Evolutionary conservation across 2,329 filamentous ascomycete species (phyloP).

Genomic region (Laburnicola sp.): DNA sequence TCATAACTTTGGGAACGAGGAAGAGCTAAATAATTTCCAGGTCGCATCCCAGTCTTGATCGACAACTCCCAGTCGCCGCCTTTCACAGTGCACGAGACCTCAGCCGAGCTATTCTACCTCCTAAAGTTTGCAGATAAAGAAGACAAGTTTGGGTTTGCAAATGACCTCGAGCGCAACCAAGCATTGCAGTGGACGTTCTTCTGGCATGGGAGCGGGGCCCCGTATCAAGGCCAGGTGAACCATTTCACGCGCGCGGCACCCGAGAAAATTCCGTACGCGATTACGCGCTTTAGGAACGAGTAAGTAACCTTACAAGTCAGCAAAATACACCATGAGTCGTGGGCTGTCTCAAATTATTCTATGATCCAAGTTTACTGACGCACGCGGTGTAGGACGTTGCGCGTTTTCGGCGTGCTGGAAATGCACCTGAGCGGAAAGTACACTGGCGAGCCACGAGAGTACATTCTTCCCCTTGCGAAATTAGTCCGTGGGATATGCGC

Average conservation of each 20-base stretch:
- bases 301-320: background rate
- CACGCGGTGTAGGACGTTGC: constrained; percentile 47
- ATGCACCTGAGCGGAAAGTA: constrained; percentile 58
- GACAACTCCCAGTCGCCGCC: constrained; percentile 62
- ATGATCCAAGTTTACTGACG: no score
- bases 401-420: constrained; percentile 60
- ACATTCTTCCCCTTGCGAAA: constrained; percentile 20
- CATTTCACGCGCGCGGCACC: constrained; percentile 46
- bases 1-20: no score
- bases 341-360: no score
- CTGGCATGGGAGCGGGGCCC: constrained; percentile 54
- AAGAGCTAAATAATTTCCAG: constrained; percentile 24
- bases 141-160: constrained; percentile 56
- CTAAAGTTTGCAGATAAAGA: constrained; percentile 57
- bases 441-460: constrained; percentile 54
- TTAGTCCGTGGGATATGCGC: no score
- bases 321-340: no score
- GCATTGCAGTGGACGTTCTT: constrained; percentile 60
- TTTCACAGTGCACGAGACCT: constrained; percentile 58
- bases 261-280: constrained; percentile 16
- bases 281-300: constrained; percentile 52
- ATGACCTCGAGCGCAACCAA: constrained; percentile 55
- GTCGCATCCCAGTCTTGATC: constrained; percentile 63
- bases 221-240: constrained; percentile 49
- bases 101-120: constrained; percentile 58